Evolutionary conservation across 2,329 filamentous ascomycete species (phyloP), one percentile per base, ranked within the genome.

Genomic region (Talaromyces sp.): DNA sequence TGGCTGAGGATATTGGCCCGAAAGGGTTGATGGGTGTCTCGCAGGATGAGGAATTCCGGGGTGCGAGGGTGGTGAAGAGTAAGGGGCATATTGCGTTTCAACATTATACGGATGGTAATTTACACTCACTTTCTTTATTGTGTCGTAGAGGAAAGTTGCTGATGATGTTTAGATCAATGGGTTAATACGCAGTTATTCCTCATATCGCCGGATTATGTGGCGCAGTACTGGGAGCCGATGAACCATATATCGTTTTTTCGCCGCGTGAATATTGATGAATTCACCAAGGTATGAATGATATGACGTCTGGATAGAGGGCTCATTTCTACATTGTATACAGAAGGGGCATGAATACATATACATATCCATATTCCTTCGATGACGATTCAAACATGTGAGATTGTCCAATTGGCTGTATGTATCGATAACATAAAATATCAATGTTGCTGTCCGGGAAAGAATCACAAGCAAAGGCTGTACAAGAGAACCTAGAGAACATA

Each of bases 151-250:
- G 31, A 39, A 13, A 6, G 10, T 22, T 54, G 50, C 10, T 43
- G 31, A 57, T 27, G 9, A 13, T 5, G 66, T 60, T 64, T 72
- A 94, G 91, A 93, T 71, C 84, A 85, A 66, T 97, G 87, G 70
- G 90, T 93, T 59, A 82, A 88, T 2, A 89, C 89, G 0, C 87
- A 93, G 69, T 83, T 97, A 24, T 87, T 97, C 58, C 83, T 97
- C 41, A 84, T 96, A 45, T 93, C 90, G 2, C 85, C 87, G n/a
- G 83, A 96, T 73, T 83, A 85, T 47, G 75, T 97, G 63, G 93
- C 92, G 2, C 91, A 94, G 73, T 90, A 92, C 73, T 97, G 93
- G 93, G 81, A 90, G 59, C 73, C 76, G n/a, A 77, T 81, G 72
- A 77, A 76, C 2, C 79, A 81, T 64, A 75, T 81, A 37, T 79